Evolutionary conservation across 2,329 filamentous ascomycete genomes (phyloP).

Genomic region (Hypocreales sp.): DNA sequence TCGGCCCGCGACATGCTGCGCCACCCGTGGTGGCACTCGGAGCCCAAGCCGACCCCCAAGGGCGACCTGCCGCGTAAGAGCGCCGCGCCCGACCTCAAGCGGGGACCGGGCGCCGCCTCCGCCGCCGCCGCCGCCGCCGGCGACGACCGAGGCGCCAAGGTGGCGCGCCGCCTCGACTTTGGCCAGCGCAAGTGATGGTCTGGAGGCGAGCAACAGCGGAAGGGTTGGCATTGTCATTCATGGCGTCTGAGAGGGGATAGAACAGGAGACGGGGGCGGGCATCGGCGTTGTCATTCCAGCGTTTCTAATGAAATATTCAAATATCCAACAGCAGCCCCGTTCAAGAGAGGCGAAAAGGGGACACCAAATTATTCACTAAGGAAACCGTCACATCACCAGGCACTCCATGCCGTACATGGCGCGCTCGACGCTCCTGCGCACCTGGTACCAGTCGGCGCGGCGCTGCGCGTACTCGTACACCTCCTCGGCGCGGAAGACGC

Average conservation of each 20-base stretch:
- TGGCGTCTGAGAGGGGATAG: neutral
- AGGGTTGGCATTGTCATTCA: no score
- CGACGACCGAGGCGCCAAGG: conserved; percentile 53
- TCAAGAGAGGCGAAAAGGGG: neutral
- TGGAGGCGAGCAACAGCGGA: neutral
- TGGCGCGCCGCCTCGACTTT: conserved; percentile 74
- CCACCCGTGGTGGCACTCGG: conserved; percentile 74
- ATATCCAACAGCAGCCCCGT: no score
- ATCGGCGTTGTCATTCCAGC: no score
- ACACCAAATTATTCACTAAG: no score
- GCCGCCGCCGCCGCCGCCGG: conserved; percentile 57
- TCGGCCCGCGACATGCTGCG: conserved; percentile 63
- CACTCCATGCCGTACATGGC: conserved; percentile 97
- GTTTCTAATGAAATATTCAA: no score
- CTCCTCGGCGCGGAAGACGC: conserved; percentile 88
- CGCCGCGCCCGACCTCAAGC: conserved; percentile 60
- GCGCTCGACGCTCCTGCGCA: conserved; percentile 77
- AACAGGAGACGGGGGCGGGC: neutral
- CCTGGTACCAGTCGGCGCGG: conserved; percentile 86
- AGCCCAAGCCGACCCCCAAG: conserved; percentile 70
- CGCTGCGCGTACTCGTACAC: conserved; percentile 95
- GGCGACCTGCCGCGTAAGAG: conserved; percentile 64
- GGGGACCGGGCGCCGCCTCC: conserved; percentile 40
- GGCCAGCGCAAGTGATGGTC: conserved; percentile 22
- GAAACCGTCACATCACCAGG: conserved; percentile 58